Conservation (phyloP, 1,139 yeast species). For the Magnusiomyces paraingens region DNA sequence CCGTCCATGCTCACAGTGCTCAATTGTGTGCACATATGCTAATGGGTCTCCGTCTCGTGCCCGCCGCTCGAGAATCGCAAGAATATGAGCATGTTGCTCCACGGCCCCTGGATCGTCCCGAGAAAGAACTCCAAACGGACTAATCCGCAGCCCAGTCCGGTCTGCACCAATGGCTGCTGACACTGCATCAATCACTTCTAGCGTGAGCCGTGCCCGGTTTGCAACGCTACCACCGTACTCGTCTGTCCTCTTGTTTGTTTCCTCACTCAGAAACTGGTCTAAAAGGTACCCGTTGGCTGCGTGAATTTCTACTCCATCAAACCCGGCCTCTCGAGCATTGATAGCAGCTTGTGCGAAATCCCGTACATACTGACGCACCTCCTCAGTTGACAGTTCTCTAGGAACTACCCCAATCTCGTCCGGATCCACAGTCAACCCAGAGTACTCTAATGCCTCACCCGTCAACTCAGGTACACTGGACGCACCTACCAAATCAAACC, state of each 20-base stretch:
- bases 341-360: constrained; percentile 40
- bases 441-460: neutral
- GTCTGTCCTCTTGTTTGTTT: constrained; percentile 54
- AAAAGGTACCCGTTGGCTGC: constrained; percentile 63
- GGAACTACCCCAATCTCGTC: constrained; percentile 22
- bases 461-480: constrained; percentile 17
- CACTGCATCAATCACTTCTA: constrained; percentile 50
- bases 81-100: too few relatives aligned
- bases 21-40: constrained; percentile 50
- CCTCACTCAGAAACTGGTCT: constrained; percentile 45
- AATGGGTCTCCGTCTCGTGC: constrained; percentile 28
- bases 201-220: constrained; percentile 51
- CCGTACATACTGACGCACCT: constrained; percentile 35
- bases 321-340: constrained; percentile 49
- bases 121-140: constrained; percentile 39
- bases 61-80: constrained; percentile 25
- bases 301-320: constrained; percentile 65
- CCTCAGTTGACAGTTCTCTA: constrained; percentile 35
- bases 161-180: constrained; percentile 48
- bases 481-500: constrained; percentile 25
- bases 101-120: constrained; percentile 23
- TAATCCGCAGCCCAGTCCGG: constrained; percentile 50
- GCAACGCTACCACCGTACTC: constrained; percentile 65
- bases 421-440: neutral
- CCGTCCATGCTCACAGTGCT: constrained; percentile 20